Percentiles rank a stretch among this genome's conserved stretches.
Conservation (phyloP, 2,329 filamentous ascomycete genomes). For the Chaetomium strumarium region DNA sequence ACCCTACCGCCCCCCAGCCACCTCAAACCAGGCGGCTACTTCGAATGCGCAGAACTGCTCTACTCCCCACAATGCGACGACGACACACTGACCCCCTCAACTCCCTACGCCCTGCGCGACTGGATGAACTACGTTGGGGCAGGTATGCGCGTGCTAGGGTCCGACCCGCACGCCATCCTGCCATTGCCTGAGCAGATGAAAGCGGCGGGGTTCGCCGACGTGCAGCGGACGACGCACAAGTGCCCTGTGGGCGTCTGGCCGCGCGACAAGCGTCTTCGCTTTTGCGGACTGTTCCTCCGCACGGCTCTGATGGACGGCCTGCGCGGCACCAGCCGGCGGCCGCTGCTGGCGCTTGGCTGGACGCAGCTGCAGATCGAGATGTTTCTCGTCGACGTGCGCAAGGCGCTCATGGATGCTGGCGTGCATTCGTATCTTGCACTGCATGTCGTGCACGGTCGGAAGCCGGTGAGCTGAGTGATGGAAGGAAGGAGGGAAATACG, state of each 20-base stretch:
- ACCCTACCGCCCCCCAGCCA: constrained; percentile 32
- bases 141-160: constrained; percentile 38
- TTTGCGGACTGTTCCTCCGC: constrained; percentile 42
- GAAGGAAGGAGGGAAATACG: no score
- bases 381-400: constrained; percentile 32
- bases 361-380: constrained; percentile 33
- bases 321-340: constrained; percentile 27
- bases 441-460: constrained; percentile 30
- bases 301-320: constrained; percentile 36
- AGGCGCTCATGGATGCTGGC: constrained; percentile 27
- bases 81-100: constrained; percentile 32
- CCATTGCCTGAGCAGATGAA: constrained; percentile 32
- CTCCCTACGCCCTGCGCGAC: constrained; percentile 43
- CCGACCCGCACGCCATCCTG: constrained; percentile 37
- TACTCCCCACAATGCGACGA: constrained; percentile 41
- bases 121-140: constrained; percentile 37
- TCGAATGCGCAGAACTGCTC: constrained; percentile 45
- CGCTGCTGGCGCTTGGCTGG: constrained; percentile 31
- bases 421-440: constrained; percentile 30
- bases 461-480: constrained; percentile 21
- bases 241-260: constrained; percentile 46
- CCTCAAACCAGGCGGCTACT: constrained; percentile 46
- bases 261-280: constrained; percentile 35
- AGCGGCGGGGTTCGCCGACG: constrained; percentile 37
- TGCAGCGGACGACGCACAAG: constrained; percentile 35